Conservation (phyloP, 495 filamentous ascomycete species). For the Emericellopsis terricola region DNA sequence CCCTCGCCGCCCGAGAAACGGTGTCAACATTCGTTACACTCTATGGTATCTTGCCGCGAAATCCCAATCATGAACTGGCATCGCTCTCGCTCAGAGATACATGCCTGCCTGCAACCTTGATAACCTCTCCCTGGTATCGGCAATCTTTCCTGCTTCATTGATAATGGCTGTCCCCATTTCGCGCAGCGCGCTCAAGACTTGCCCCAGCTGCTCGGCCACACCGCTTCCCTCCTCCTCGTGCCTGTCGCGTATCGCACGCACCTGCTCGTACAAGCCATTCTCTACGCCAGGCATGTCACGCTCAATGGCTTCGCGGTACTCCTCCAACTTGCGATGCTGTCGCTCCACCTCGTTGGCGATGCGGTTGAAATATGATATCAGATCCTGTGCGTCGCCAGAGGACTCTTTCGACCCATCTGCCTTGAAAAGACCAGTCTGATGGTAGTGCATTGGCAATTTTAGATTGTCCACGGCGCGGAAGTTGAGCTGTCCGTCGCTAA, state of each 20-base stretch:
- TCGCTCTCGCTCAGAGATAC: too few relatives aligned
- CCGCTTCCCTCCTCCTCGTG: constrained; percentile 27
- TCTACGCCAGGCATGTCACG: constrained; percentile 64
- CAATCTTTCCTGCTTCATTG: constrained; percentile 1
- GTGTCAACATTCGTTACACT: too few relatives aligned
- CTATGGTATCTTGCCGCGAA: too few relatives aligned
- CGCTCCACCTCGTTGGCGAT: constrained; percentile 53
- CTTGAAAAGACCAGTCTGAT: constrained; percentile 37
- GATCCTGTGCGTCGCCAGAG: constrained; percentile 42
- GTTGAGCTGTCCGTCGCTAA: constrained; percentile 49
- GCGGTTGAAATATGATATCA: constrained; percentile 61
- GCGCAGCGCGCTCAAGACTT: constrained; percentile 14
- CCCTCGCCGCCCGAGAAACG: neutral
- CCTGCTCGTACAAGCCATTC: constrained; percentile 45
- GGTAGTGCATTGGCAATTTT: constrained; percentile 57
- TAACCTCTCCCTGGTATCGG: constrained; percentile 2
- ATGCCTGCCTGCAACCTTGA: constrained; percentile 2
- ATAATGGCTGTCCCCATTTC: constrained; percentile 3
- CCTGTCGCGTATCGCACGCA: constrained; percentile 41
- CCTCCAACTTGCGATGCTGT: constrained; percentile 45
- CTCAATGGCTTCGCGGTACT: constrained; percentile 65
- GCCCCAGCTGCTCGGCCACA: constrained; percentile 13
- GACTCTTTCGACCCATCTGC: constrained; percentile 12
- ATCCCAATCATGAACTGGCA: too few relatives aligned
- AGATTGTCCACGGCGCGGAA: constrained; percentile 64